phyloP scores from a whole-genome alignment of 2,329 filamentous ascomycete species.

The Massarina eburnea region DNA sequence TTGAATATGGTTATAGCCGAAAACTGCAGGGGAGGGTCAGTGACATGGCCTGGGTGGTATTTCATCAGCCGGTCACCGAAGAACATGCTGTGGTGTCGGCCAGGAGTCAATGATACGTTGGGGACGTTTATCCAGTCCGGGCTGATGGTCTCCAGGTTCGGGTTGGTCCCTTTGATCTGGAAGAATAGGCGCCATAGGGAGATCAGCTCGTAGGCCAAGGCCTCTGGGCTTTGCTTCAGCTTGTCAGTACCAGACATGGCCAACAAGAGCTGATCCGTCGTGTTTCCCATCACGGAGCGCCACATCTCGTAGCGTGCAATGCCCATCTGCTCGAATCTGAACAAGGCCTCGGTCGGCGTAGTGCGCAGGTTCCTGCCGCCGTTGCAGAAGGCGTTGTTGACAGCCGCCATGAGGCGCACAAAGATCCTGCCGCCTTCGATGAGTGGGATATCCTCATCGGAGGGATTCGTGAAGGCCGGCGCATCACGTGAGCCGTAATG shows the following conservation, averaged over 20 bases:
- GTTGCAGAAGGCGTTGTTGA: slow-evolving; percentile 20
- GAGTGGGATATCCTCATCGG: slow-evolving; percentile 18
- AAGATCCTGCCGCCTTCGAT: slow-evolving; percentile 27
- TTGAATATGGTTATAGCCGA: slow-evolving; percentile 36
- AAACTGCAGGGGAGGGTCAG: slow-evolving; percentile 22
- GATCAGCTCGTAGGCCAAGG: slow-evolving; percentile 29
- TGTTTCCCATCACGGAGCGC: slow-evolving; percentile 18
- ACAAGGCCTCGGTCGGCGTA: slow-evolving; percentile 28
- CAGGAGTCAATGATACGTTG: slow-evolving; percentile 8
- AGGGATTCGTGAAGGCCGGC: slow-evolving; percentile 27
- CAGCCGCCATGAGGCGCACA: slow-evolving; percentile 13
- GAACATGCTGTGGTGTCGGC: slow-evolving; percentile 2
- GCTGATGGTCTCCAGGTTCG: slow-evolving; percentile 17
- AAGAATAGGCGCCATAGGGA: slow-evolving; percentile 39
- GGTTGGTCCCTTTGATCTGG: slow-evolving; percentile 26
- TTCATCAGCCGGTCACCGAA: slow-evolving; percentile 29
- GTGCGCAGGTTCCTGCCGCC: slow-evolving; percentile 6
- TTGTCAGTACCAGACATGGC: slow-evolving; percentile 10
- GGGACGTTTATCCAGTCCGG: slow-evolving; percentile 28
- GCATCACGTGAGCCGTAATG: slow-evolving; percentile 33
- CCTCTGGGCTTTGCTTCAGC: slow-evolving; percentile 16
- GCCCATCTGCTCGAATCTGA: slow-evolving; percentile 33
- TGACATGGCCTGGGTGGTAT: slow-evolving; percentile 23
- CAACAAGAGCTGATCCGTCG: slow-evolving; percentile 28
- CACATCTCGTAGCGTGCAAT: slow-evolving; percentile 26